Evolutionary conservation across 2,329 filamentous ascomycete species (phyloP), one percentile per base, ranked within the genome.

Genomic region (Penicillium psychrosexuale): DNA sequence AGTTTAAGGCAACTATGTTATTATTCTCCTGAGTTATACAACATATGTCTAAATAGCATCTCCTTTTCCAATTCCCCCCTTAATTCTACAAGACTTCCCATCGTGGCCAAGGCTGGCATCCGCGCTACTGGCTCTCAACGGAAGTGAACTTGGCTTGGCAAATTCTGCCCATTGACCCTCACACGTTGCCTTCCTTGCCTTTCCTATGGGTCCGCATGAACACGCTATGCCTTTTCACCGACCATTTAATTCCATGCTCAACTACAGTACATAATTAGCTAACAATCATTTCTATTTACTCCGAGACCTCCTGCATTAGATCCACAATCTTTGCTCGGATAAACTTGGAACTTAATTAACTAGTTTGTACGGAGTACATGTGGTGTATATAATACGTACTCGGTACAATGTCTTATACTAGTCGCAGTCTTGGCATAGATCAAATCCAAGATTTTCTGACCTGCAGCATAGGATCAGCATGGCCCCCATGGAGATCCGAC

Each of bases 381-480:
- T 19, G 40, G 27, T 19, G 15, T 30, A 2, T 13, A 34, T 34
- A 34, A 39, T n/a, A 3, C 4, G 9, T 38, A 13, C n/a, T 31
- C 27, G 15, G 40, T 30, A 19, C 17, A 5, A 31, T 30, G n/a
- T n/a, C 39, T 11, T 44, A 44, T 30, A 44, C 19, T n/a, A 22
- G n/a, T 30, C 17, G 30, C 37, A 36, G 36, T 19, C 46, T 49
- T 53, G 51, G 37, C 47, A 47, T 22, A 28, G 36, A 53, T 53
- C 31, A 53, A 53, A 36, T 53, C 37, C 15, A 28, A 3, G 37
- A 40, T 38, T 30, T 30, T 5, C 17, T 12, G n/a, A 2, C 24
- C 13, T 47, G 48, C 48, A 44, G 37, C 48, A 19, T 22, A 38
- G 5, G 51, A 53, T 53, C 51, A 49, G 37, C 37, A 12, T 46